phyloP scores from a whole-genome alignment of 78 protist genomes.

The Dictyostelium purpureum region DNA sequence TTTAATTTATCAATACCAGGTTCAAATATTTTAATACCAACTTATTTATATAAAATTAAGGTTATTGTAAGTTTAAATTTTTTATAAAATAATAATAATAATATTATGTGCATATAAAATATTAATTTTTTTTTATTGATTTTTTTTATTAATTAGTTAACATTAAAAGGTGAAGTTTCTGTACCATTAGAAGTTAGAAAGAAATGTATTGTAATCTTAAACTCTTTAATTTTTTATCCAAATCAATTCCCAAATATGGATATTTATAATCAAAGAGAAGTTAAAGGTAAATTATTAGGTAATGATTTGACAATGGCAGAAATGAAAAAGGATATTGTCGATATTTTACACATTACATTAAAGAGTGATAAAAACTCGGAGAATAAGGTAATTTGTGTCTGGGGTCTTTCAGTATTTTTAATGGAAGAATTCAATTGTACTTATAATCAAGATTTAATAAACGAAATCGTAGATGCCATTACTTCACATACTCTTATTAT shows the following conservation, averaged over 20 bases:
- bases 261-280: slow-evolving; percentile 23
- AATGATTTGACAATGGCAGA: slow-evolving; percentile 68
- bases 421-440: slow-evolving; percentile 62
- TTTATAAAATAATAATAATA: not conserved
- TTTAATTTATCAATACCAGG: slow-evolving; percentile 67
- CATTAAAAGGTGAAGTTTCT: slow-evolving; percentile 4
- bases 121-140: not conserved
- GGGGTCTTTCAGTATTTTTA: slow-evolving; percentile 23
- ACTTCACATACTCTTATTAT: not conserved
- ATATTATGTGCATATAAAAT: not conserved
- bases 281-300: not conserved
- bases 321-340: slow-evolving; percentile 39
- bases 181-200: slow-evolving; percentile 63
- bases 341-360: not conserved
- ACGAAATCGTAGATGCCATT: slow-evolving; percentile 16
- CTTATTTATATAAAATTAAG: slow-evolving; percentile 57
- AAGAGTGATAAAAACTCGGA: slow-evolving; percentile 28
- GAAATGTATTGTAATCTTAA: slow-evolving; percentile 39
- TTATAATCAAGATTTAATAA: slow-evolving; percentile 18
- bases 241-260: slow-evolving; percentile 59
- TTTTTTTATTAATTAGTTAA: not conserved
- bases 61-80: slow-evolving; percentile 21
- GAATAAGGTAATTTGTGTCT: slow-evolving; percentile 31
- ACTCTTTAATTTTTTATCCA: slow-evolving; percentile 63
- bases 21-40: slow-evolving; percentile 38